Conservation (phyloP, 805 yeast species). For the Phaffomyces opuntiae region DNA sequence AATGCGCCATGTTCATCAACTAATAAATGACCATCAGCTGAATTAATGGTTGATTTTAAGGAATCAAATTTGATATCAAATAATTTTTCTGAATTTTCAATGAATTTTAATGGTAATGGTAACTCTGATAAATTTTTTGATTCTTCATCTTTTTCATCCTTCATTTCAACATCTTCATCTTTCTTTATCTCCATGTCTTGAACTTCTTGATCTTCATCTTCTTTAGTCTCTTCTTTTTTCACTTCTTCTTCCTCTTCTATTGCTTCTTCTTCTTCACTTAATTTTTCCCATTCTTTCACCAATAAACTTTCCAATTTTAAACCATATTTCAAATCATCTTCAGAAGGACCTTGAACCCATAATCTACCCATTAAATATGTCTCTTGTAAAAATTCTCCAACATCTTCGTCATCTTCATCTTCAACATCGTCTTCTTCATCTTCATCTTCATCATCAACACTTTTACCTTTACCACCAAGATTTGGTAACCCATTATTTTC, state of each 20-base stretch:
- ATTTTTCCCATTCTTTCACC: constrained; percentile 23
- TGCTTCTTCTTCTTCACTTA: background rate
- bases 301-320: constrained; percentile 26
- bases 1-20: constrained; percentile 33
- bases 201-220: background rate
- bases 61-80: constrained; percentile 21
- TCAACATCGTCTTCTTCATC: constrained; percentile 34
- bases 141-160: constrained; percentile 3
- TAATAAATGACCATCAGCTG: constrained; percentile 33
- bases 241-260: constrained; percentile 18
- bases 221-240: constrained; percentile 11
- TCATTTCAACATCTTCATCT: background rate
- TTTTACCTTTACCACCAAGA: constrained; percentile 28
- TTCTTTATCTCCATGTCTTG: background rate
- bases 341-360: constrained; percentile 86
- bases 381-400: constrained; percentile 42
- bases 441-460: constrained; percentile 20
- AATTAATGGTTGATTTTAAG: constrained; percentile 50
- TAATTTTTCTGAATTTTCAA: constrained; percentile 13
- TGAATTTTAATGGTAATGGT: constrained; percentile 15
- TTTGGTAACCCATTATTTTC: constrained; percentile 77
- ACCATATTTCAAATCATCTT: constrained; percentile 34
- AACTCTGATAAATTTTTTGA: constrained; percentile 8
- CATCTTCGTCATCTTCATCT: constrained; percentile 37
- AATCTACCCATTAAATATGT: constrained; percentile 74